A percentile compares a stretch with the other conserved stretches of the same genome.
phyloP scores from a whole-genome alignment of 257 asterid genomes.

The Cruciata laevipes region DNA sequence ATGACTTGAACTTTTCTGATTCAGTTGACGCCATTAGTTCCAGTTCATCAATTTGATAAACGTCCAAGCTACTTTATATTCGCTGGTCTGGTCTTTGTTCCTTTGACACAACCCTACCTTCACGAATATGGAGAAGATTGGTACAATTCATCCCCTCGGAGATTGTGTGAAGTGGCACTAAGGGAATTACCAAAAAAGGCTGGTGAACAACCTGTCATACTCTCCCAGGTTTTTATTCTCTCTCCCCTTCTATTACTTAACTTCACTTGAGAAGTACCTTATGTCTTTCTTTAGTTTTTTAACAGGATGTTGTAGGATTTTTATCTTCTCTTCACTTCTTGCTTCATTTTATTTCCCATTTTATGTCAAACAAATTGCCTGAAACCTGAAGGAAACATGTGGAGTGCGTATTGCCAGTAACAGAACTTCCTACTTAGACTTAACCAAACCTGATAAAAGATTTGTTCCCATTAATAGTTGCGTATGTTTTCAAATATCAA shows the following conservation, averaged over 20 bases:
- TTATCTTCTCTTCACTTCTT: background rate
- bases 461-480: background rate
- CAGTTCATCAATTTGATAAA: conserved; percentile 93
- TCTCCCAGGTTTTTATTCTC: conserved; percentile 63
- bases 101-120: conserved; percentile 89
- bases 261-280: no score
- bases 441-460: background rate
- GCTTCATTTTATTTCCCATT: background rate
- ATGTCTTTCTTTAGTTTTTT: background rate
- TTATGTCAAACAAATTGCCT: background rate
- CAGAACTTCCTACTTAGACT: background rate
- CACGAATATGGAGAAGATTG: conserved; percentile 98
- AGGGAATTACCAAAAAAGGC: conserved; percentile 68
- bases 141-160: conserved; percentile 93
- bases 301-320: background rate
- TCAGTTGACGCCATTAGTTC: conserved; percentile 92
- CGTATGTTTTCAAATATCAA: background rate
- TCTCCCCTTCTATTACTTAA: background rate
- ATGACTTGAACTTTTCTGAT: conserved; percentile 9
- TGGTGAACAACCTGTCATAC: conserved; percentile 76
- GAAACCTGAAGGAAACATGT: background rate
- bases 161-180: conserved; percentile 90
- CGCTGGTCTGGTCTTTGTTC: conserved; percentile 88
- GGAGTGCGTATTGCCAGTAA: background rate
- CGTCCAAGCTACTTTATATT: conserved; percentile 93